A percentile compares a stretch with the other conserved stretches of the same genome.
These are phyloP conservation scores for Pyrus hybrid DNA, from an alignment of 331 rosid genomes.

Conservation along the genomic window DNA sequence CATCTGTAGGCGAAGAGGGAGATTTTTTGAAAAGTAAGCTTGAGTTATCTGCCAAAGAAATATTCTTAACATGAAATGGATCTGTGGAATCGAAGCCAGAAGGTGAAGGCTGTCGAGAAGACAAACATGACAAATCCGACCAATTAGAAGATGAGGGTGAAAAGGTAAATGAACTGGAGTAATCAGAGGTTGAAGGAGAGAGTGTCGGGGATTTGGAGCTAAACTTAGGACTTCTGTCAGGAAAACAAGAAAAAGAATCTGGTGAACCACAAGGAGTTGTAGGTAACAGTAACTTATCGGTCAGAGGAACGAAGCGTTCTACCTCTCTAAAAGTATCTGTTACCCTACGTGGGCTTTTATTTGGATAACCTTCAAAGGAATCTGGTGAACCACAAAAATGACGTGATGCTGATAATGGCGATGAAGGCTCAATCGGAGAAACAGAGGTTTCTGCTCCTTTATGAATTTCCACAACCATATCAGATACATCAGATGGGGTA, in stretches of 20 bases:
- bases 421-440: slow-evolving; percentile 25
- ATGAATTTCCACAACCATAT: slow-evolving; percentile 16
- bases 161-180: slow-evolving; percentile 65
- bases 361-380: slow-evolving; percentile 51
- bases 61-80: slow-evolving; percentile 32
- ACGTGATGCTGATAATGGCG: slow-evolving; percentile 40
- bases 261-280: slow-evolving; percentile 37
- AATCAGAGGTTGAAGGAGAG: slow-evolving; percentile 89
- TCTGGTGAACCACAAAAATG: slow-evolving; percentile 52
- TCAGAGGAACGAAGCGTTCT: slow-evolving; percentile 22
- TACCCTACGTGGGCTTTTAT: slow-evolving; percentile 29
- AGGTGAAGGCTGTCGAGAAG: slow-evolving; percentile 82
- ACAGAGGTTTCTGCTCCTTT: slow-evolving; percentile 26
- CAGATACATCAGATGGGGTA: slow-evolving; percentile 20
- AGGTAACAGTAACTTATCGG: slow-evolving; percentile 31
- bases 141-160: slow-evolving; percentile 88
- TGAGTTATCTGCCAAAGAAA: slow-evolving; percentile 33
- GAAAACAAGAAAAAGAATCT: slow-evolving; percentile 50
- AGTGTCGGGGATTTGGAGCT: slow-evolving; percentile 61
- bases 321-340: slow-evolving; percentile 20
- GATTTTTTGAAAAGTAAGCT: slow-evolving; percentile 32
- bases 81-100: slow-evolving; percentile 59
- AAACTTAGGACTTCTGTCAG: slow-evolving; percentile 39
- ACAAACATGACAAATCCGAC: slow-evolving; percentile 70
- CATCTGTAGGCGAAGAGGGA: slow-evolving; percentile 28